These are phyloP conservation scores for Erodium texanum DNA, from an alignment of 441 rosid genomes.

Conservation along the genomic window DNA sequence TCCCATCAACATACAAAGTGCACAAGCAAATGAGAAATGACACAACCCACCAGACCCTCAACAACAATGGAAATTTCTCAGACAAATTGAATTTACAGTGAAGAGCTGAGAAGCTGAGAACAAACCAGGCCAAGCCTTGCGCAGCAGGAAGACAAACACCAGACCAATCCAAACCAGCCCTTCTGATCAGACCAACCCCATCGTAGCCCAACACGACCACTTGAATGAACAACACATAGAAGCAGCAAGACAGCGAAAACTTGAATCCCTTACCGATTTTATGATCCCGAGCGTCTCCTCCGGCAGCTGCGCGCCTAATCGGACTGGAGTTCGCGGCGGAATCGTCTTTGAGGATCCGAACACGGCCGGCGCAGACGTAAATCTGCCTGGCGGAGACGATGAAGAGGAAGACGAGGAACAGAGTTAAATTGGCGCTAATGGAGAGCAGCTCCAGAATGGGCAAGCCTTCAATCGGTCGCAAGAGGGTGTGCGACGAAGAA, in stretches of 20 bases:
- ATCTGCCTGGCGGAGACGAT: constrained; percentile 58
- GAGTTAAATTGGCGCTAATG: constrained; percentile 57
- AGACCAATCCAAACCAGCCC: constrained; percentile 47
- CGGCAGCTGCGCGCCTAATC: constrained; percentile 23
- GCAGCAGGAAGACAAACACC: constrained; percentile 49
- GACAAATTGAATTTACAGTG: constrained; percentile 68
- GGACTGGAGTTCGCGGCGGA: constrained; percentile 28
- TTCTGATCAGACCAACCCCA: constrained; percentile 53
- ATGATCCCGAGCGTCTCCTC: constrained; percentile 33
- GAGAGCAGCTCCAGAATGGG: constrained; percentile 67
- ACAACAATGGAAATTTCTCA: constrained; percentile 70
- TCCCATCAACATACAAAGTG: constrained; percentile 66
- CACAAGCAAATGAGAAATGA: constrained; percentile 62
- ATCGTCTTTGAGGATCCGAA: constrained; percentile 64
- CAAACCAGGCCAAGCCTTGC: constrained; percentile 75
- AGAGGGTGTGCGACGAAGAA: background rate
- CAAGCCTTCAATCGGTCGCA: no score
- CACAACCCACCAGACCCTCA: constrained; percentile 84
- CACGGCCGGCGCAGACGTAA: constrained; percentile 29
- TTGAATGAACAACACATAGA: constrained; percentile 61
- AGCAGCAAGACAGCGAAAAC: constrained; percentile 53
- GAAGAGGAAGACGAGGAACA: constrained; percentile 55
- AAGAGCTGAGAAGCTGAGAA: constrained; percentile 61
- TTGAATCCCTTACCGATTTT: constrained; percentile 53
- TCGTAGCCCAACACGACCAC: constrained; percentile 65